Conservation (phyloP, 1,139 yeast genomes). For the Diutina catenulata region DNA sequence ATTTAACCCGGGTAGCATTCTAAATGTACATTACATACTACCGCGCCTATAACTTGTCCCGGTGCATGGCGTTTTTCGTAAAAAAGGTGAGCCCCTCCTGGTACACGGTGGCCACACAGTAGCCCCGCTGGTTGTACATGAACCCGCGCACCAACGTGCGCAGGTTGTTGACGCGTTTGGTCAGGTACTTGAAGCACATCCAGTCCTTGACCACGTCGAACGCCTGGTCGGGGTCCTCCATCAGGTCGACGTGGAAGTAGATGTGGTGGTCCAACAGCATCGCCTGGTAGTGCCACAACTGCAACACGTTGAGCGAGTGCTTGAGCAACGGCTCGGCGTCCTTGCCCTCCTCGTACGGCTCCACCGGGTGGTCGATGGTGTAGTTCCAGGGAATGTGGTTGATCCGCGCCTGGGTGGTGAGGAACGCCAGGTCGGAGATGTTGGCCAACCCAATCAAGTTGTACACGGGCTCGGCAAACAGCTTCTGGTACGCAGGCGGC, state of each 20-base stretch:
- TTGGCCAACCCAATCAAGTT: slow-evolving; percentile 30
- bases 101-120: slow-evolving; percentile 27
- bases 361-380: slow-evolving; percentile 19
- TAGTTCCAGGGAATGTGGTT: slow-evolving; percentile 37
- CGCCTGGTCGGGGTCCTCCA: slow-evolving; percentile 13
- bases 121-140: slow-evolving; percentile 22
- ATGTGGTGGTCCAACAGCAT: slow-evolving; percentile 39
- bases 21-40: background rate
- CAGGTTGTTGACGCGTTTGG: slow-evolving; percentile 23
- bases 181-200: slow-evolving; percentile 28
- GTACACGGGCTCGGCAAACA: slow-evolving; percentile 15
- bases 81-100: slow-evolving; percentile 31
- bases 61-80: slow-evolving; percentile 4
- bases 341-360: slow-evolving; percentile 21
- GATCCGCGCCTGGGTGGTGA: slow-evolving; percentile 32
- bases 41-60: background rate
- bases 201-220: slow-evolving; percentile 29
- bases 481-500: slow-evolving; percentile 15
- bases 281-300: slow-evolving; percentile 33
- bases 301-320: slow-evolving; percentile 26
- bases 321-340: slow-evolving; percentile 24
- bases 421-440: slow-evolving; percentile 27
- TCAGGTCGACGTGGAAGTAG: slow-evolving; percentile 23
- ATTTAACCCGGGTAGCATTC: slow-evolving; percentile 13
- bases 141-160: slow-evolving; percentile 29